Evolutionary conservation across 2,329 filamentous ascomycete genomes (phyloP), one percentile per base, ranked within the genome.

Genomic region (Cadophora malorum): DNA sequence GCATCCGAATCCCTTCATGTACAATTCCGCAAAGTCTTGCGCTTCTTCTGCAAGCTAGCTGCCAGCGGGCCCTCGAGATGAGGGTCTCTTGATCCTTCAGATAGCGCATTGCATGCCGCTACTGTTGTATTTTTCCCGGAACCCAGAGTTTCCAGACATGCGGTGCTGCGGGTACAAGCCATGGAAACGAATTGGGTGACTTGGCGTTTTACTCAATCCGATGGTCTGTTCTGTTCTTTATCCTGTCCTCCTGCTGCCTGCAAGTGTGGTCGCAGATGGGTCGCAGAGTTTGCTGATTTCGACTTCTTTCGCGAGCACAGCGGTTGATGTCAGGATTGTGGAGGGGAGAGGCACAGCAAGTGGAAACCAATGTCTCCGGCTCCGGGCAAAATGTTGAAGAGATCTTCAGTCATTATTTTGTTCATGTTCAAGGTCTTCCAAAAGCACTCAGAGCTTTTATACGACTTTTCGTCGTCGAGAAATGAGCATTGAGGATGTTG

Each of bases 241-340:
- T 45, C 55, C 55, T 49, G 50, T 31, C 56, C 35, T 21, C 23
- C 58, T 47, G n/a, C 33, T 66, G 47, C 49, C 56, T 66, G 47
- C 49, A 12, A 56, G 64, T 56, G 64, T 14, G 56, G 64, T 62
- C 56, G 58, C 64, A 62, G 21, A 53, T 62, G 49, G 64, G 64
- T 66, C 25, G 64, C 64, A 61, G 47, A n/a, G 49, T 56, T 19
- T 53, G 33, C 52, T 47, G 19, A 28, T 16, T 60, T 65, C 21
- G 58, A 41, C 33, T 31, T 28, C 33, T 49, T 41, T 25, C 47
- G 19, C 33, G 28, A 63, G 25, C 25, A 16, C 16, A 7, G 60
- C 14, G 45, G 16, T 63, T 52, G 60, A 53, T 38, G 33, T 63
- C 41, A 61, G 23, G 38, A 10, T 47, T 31, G 12, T 28, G n/a